A percentile compares a stretch with the other conserved stretches of the same genome.
phyloP scores from a whole-genome alignment of 2,329 filamentous ascomycete species.

The Fusarium secorum region DNA sequence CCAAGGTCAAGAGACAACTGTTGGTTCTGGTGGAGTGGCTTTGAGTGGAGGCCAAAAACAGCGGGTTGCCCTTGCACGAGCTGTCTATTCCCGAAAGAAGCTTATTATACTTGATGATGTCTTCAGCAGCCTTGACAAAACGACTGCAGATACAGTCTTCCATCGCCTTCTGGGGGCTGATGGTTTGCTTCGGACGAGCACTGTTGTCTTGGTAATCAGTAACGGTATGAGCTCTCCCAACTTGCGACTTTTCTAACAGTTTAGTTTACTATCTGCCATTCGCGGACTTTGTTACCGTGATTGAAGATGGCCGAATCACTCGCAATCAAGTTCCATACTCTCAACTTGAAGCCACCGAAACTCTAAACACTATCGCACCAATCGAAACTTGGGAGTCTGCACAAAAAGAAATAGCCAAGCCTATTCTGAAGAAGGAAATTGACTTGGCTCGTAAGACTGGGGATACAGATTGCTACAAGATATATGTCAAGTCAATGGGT shows the following conservation, averaged over 20 bases:
- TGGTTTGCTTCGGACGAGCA: conserved; percentile 52
- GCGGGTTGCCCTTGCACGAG: conserved; percentile 55
- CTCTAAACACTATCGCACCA: background rate
- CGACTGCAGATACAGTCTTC: conserved; percentile 54
- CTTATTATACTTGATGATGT: conserved; percentile 57
- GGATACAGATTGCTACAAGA: conserved; percentile 42
- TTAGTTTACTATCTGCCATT: conserved; percentile 38
- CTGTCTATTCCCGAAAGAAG: conserved; percentile 52
- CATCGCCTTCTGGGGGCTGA: conserved; percentile 49
- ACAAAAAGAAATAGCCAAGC: background rate
- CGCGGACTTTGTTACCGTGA: conserved; percentile 40
- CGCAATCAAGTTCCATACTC: conserved; percentile 39
- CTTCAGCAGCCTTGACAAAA: conserved; percentile 55
- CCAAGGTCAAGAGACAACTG: conserved; percentile 46
- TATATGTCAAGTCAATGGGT: conserved; percentile 41
- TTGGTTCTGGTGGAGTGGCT: conserved; percentile 53
- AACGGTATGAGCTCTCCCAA: background rate
- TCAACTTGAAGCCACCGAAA: conserved; percentile 17
- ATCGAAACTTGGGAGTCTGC: background rate
- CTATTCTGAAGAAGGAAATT: conserved; percentile 12
- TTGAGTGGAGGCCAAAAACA: conserved; percentile 56
- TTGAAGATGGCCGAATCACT: conserved; percentile 32
- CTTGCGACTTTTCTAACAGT: background rate
- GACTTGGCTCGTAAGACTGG: conserved; percentile 42
- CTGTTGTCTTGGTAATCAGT: conserved; percentile 41